Conservation (phyloP, 305 asterid genomes). For the Fraxinus sp. region DNA sequence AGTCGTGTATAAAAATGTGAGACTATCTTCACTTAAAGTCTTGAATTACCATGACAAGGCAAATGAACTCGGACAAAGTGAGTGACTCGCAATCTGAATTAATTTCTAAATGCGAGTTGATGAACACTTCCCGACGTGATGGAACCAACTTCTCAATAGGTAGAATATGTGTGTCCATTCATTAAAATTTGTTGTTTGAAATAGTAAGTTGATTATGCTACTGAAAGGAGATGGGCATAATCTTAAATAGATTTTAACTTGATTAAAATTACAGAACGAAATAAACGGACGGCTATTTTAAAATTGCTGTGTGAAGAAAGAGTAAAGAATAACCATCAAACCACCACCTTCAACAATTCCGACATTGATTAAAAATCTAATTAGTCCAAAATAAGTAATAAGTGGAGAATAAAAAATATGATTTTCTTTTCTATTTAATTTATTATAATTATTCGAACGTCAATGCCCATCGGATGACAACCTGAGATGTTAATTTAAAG, state of each 20-base stretch:
- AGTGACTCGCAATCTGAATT: neutral
- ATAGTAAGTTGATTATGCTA: neutral
- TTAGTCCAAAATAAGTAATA: neutral
- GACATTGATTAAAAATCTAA: neutral
- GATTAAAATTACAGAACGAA: neutral
- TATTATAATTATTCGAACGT: neutral
- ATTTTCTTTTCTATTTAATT: neutral
- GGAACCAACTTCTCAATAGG: neutral
- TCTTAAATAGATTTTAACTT: neutral
- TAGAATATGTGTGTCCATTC: neutral
- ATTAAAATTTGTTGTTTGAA: neutral
- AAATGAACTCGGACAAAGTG: neutral
- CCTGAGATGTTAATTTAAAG: neutral
- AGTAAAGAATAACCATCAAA: neutral
- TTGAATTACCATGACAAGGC: neutral
- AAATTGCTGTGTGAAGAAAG: neutral
- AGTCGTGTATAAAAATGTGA: neutral
- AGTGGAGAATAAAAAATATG: neutral
- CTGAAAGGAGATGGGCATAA: neutral
- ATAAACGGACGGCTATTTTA: neutral
- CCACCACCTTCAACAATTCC: neutral
- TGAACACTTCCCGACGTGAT: neutral
- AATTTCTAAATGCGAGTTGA: neutral
- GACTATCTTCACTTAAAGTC: neutral
- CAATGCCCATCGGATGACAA: neutral